These are phyloP conservation scores for Backusella liffmaniae DNA, from an alignment of 192 early-diverging fungal genomes.

Conservation along the genomic window DNA sequence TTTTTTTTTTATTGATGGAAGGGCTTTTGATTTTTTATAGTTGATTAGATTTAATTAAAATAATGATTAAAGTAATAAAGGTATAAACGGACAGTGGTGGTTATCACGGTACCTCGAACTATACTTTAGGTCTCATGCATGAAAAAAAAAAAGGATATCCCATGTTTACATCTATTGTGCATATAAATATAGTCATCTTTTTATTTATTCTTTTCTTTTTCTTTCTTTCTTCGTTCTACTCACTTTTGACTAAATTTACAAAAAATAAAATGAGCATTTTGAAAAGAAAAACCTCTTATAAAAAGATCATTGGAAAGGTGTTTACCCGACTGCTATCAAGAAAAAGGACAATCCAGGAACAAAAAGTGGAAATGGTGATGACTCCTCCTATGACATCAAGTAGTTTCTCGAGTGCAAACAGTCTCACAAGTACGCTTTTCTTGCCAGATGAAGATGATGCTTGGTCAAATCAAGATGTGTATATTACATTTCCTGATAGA, in stretches of 20 bases:
- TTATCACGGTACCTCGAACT: background rate
- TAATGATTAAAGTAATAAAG: background rate
- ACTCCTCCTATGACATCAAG: background rate
- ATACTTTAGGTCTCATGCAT: background rate
- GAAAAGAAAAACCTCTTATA: background rate
- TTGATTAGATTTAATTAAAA: background rate
- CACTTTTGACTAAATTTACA: background rate
- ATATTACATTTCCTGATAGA: conserved; percentile 1
- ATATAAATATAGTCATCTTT: background rate
- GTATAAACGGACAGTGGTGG: background rate
- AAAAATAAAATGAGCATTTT: background rate
- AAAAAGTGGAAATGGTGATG: background rate
- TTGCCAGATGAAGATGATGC: background rate
- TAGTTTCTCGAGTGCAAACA: background rate
- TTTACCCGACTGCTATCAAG: background rate
- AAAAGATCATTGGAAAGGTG: background rate
- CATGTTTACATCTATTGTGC: background rate
- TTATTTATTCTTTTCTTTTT: background rate
- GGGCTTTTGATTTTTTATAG: background rate
- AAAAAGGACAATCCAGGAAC: background rate
- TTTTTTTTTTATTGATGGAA: no score
- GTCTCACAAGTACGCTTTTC: background rate
- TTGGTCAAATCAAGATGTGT: background rate
- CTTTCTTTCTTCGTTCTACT: background rate
- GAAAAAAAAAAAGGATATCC: background rate